Percentiles rank a stretch among this genome's conserved stretches.
phyloP scores from a whole-genome alignment of 495 filamentous ascomycete species.

The Penicillium roqueforti region DNA sequence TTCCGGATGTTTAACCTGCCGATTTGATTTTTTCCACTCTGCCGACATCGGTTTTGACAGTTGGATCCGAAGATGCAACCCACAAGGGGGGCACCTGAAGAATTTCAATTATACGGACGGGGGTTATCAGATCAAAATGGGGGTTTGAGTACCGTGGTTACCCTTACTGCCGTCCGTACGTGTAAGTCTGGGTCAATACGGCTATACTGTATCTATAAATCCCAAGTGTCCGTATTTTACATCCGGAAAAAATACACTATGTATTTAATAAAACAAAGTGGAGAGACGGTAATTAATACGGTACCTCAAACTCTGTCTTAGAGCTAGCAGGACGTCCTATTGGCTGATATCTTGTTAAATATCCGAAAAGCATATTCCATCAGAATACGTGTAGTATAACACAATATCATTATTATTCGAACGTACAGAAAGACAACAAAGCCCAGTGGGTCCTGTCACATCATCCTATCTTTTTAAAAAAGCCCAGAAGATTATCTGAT shows the following conservation, averaged over 20 bases:
- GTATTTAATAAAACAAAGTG: not conserved
- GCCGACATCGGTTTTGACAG: conserved; percentile 11
- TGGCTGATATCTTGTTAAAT: not conserved
- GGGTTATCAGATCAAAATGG: conserved; percentile 13
- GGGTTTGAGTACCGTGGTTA: not conserved
- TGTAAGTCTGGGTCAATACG: not conserved
- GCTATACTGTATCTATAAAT: not conserved
- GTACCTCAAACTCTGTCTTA: no score
- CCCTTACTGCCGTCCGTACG: not conserved
- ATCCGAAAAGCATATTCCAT: not conserved
- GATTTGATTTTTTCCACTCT: not conserved
- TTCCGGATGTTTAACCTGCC: conserved; percentile 5
- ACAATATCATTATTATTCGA: not conserved
- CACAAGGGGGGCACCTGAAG: not conserved
- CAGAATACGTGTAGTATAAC: not conserved
- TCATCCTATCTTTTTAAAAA: not conserved
- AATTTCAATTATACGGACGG: conserved; percentile 3
- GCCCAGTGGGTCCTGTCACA: not conserved
- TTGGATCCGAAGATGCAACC: not conserved
- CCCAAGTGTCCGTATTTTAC: not conserved
- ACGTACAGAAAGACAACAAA: not conserved
- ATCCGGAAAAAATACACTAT: not conserved
- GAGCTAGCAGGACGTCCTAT: no score
- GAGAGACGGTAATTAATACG: no score
- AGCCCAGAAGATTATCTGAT: not conserved